phyloP scores from a whole-genome alignment of 805 yeast genomes.

The Allodekkera sacchari region DNA sequence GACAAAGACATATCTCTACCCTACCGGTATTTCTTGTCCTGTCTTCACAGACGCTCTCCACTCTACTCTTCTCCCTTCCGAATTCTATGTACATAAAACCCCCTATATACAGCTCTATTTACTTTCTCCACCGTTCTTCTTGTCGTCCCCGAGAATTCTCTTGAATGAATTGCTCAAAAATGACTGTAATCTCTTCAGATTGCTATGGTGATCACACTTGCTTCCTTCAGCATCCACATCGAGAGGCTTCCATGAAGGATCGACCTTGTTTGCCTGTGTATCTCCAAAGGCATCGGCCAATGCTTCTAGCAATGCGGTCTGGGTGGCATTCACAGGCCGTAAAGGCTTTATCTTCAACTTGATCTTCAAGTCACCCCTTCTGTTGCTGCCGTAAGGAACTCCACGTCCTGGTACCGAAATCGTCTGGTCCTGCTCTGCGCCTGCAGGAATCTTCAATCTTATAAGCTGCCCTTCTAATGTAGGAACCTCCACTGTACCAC shows the following conservation, averaged over 20 bases:
- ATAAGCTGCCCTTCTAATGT: constrained; percentile 69
- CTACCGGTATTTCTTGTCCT: too few relatives aligned
- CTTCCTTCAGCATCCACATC: constrained; percentile 10
- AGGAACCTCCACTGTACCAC: constrained; percentile 87
- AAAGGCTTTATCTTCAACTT: constrained; percentile 61
- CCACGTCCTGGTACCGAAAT: constrained; percentile 82
- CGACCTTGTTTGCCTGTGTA: constrained; percentile 62
- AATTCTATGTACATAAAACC: too few relatives aligned
- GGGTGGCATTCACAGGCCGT: constrained; percentile 74
- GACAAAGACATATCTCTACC: too few relatives aligned
- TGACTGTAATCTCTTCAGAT: constrained; percentile 47
- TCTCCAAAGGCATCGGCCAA: constrained; percentile 88
- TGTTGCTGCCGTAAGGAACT: constrained; percentile 52
- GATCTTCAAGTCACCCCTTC: constrained; percentile 77
- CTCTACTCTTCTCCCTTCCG: too few relatives aligned
- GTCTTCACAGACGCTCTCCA: too few relatives aligned
- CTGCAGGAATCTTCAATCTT: constrained; percentile 73
- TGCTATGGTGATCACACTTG: constrained; percentile 33
- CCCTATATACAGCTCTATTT: too few relatives aligned
- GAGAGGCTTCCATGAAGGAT: constrained; percentile 36
- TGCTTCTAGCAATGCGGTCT: constrained; percentile 85
- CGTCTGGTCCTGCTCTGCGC: constrained; percentile 69
- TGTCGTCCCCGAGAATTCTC: constrained; percentile 22
- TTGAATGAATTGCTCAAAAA: constrained; percentile 54
- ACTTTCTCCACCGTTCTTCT: constrained; percentile 9